Evolutionary conservation across 176 grass and related monocot species (phyloP), one percentile per base, ranked within the genome.

Genomic region (Eleusine indica): DNA sequence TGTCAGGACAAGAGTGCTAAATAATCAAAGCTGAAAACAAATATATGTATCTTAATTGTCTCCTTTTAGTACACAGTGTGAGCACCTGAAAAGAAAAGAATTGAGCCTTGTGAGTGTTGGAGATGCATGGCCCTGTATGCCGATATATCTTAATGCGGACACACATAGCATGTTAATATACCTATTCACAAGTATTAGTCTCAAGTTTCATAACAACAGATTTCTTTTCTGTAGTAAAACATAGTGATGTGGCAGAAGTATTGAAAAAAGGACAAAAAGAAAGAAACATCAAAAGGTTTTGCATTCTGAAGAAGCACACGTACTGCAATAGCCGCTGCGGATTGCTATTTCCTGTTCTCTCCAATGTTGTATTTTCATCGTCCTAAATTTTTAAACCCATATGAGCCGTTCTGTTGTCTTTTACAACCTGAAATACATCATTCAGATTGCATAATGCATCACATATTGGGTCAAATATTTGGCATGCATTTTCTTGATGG

Each of bases 381-480:
- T 37, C 22, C 5, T 48, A 35, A 18, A 63, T 64, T 18, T 41
- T 51, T 32, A 30, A 32, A 60, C 41, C 28, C 0, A 0, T 51
- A 30, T 37, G 32, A 64, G 5, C 28, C 35, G 32, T 84, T 38
- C 32, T 30, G 37, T 71, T 64, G 16, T 79, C 5, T 28, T 79
- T 3, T 28, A 43, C 13, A 73, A 39, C 4, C 49, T 63, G 18
- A 68, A 13, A n/a, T 58, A 30, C 7, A 44, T 32, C 67, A 56
- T 22, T 44, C 37, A 9, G 18, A 19, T 66, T 44, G 40, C 58
- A 78, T 74, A 15, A 68, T 78, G 74, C 2, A 3, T 15, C 30
- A 28, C 8, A 30, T 80, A 68, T 62, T 19, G 43, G 7, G 57
- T 71, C 77, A 46, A 11, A 73, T 58, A 32, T 49, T 70, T 86